Evolutionary conservation across 2,329 filamentous ascomycete species (phyloP), one percentile per base, ranked within the genome.

Genomic region (Coniochaeta sp.): DNA sequence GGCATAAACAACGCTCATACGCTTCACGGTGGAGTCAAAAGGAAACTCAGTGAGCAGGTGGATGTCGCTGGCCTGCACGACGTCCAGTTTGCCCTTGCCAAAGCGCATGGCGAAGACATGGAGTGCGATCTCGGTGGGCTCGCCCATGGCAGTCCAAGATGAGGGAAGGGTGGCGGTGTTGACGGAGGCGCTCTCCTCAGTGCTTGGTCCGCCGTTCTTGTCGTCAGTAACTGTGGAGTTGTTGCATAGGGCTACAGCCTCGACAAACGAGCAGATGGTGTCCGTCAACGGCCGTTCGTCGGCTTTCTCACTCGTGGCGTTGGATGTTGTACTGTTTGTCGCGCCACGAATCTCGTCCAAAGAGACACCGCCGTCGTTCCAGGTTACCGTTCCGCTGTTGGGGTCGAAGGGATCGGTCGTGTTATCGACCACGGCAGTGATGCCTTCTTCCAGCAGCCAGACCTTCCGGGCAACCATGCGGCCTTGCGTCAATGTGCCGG

Each of bases 61-160:
- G 75, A 75, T 79, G 10, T 67, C 53, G 0, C 73, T 67, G 13
- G 64, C 65, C 28, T 30, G 28, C 28, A 30, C 13, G 13, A 30
- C 28, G 28, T 30, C 28, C 1, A 73, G 66, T 5, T 71, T 67
- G 9, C 65, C 65, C 0, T 74, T 66, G 7, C 71, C 76, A 59
- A 87, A 86, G 10, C 83, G 79, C 48, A 75, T 77, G 6, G 83
- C 80, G 58, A 86, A 85, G 1, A 86, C 83, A 57, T 85, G 82
- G 42, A 86, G 82, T 3, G 83, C 83, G 51, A 86, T 84, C 56
- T 86, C 83, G 0, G 83, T 86, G 1, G 80, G 79, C 59, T 83
- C 79, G 22, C 81, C 82, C 46, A 77, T 73, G 48, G 78, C 77
- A 50, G 76, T 71, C 81, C 81, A 84, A 13, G 28, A 30, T 7